These are phyloP conservation scores for Sporisorium scitamineum DNA, from an alignment of 1,284 basidiomycete genomes.

Conservation along the genomic window DNA sequence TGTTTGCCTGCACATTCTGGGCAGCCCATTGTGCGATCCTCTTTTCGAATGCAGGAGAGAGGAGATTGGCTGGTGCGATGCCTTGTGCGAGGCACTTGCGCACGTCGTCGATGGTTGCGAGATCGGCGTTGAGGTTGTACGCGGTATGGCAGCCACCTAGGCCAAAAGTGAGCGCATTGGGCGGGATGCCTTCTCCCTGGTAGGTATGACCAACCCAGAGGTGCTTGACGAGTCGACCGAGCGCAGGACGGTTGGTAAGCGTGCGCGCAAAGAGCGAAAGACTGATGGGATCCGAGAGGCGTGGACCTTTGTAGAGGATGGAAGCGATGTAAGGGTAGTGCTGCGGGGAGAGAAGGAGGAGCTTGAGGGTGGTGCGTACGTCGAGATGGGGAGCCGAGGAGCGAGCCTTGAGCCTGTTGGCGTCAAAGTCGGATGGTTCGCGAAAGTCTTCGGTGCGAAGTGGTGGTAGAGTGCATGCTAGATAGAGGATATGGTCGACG, in stretches of 20 bases:
- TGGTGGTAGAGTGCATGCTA: slow-evolving; percentile 49
- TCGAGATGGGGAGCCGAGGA: slow-evolving; percentile 50
- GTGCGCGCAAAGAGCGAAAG: slow-evolving; percentile 51
- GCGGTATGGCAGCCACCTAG: slow-evolving; percentile 39
- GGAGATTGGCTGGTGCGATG: slow-evolving; percentile 38
- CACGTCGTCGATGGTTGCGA: slow-evolving; percentile 42
- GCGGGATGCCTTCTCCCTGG: slow-evolving; percentile 41
- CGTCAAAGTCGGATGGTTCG: slow-evolving; percentile 41
- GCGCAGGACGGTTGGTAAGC: slow-evolving; percentile 45
- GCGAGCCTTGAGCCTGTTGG: slow-evolving; percentile 42
- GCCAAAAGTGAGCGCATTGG: slow-evolving; percentile 39
- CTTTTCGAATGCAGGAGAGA: slow-evolving; percentile 49
- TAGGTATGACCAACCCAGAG: slow-evolving; percentile 57
- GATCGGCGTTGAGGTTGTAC: slow-evolving; percentile 47
- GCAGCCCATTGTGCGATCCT: slow-evolving; percentile 50
- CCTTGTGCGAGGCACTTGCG: slow-evolving; percentile 36
- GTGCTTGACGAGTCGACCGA: slow-evolving; percentile 52
- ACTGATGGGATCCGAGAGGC: slow-evolving; percentile 49
- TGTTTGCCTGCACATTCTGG: slow-evolving; percentile 50
- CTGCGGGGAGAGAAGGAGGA: slow-evolving; percentile 50
- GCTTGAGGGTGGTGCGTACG: slow-evolving; percentile 43
- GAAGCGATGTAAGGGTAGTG: slow-evolving; percentile 52
- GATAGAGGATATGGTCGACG: slow-evolving; percentile 52
- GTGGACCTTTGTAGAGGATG: slow-evolving; percentile 52
- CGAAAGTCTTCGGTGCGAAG: slow-evolving; percentile 34